Conservation (phyloP, 1,284 basidiomycete genomes). For the Moesziomyces sp. region DNA sequence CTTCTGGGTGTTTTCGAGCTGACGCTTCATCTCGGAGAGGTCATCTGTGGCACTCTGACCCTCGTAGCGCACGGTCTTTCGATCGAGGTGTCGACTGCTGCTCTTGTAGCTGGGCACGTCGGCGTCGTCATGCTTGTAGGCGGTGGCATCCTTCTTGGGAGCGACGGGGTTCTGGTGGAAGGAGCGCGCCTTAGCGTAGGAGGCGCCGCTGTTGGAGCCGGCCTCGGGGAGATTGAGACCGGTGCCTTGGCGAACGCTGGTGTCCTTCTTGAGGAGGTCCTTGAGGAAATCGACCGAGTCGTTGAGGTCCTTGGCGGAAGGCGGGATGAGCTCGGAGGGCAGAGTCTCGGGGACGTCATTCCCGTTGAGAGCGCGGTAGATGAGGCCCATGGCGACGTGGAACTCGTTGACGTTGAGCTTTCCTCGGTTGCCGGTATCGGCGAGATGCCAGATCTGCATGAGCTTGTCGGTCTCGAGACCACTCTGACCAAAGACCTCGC, state of each 20-base stretch:
- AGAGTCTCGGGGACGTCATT: constrained; percentile 87
- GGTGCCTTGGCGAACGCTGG: constrained; percentile 69
- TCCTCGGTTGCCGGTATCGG: constrained; percentile 64
- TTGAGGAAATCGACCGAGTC: constrained; percentile 91
- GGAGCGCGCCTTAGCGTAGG: constrained; percentile 76
- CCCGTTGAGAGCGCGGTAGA: constrained; percentile 85
- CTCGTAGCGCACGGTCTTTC: constrained; percentile 82
- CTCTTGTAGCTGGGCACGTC: constrained; percentile 78
- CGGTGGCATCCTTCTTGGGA: constrained; percentile 84
- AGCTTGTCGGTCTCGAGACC: constrained; percentile 89
- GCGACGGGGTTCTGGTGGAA: constrained; percentile 72
- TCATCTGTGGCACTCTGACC: constrained; percentile 76
- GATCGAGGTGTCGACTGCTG: constrained; percentile 87
- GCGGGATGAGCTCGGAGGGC: constrained; percentile 89
- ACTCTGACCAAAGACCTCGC: constrained; percentile 94
- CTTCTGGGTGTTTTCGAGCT: constrained; percentile 82
- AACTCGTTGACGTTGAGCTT: constrained; percentile 87
- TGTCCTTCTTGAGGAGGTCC: constrained; percentile 87
- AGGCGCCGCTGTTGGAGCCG: constrained; percentile 63
- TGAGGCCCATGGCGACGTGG: constrained; percentile 97
- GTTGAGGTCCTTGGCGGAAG: constrained; percentile 90
- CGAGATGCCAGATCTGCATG: constrained; percentile 84
- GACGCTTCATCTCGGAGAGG: constrained; percentile 85
- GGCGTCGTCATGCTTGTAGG: constrained; percentile 85
- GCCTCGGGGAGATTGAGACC: constrained; percentile 67